Evolutionary conservation across 345 rosid species (phyloP).

Genomic region (Eucalyptus polyanthemos): DNA sequence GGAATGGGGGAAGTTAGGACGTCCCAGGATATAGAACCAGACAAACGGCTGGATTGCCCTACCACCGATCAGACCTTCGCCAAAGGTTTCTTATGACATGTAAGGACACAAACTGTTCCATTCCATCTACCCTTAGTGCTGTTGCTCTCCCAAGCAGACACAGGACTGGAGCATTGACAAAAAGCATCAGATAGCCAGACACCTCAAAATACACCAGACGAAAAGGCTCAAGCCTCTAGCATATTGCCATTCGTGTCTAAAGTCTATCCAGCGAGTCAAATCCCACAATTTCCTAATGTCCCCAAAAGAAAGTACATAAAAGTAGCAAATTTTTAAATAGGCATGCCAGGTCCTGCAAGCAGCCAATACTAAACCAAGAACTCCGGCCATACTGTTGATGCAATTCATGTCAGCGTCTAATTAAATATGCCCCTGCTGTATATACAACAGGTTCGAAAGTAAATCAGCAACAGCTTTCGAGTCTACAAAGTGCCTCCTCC

Average conservation of each 20-base stretch:
- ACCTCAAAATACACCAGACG: not conserved
- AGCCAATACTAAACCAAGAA: not conserved
- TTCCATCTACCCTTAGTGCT: not conserved
- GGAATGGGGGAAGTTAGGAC: not conserved
- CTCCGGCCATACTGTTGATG: not conserved
- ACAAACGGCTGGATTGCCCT: not conserved
- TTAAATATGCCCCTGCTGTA: not conserved
- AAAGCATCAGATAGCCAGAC: not conserved
- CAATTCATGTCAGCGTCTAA: not conserved
- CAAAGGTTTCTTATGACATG: not conserved
- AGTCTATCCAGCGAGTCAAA: not conserved
- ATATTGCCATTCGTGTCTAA: not conserved
- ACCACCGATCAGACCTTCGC: not conserved
- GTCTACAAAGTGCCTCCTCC: not conserved
- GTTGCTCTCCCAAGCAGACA: not conserved
- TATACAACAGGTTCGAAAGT: not conserved
- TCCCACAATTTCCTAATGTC: not conserved
- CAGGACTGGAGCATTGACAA: not conserved
- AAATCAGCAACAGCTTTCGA: not conserved
- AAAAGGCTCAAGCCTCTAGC: not conserved
- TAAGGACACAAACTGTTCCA: not conserved
- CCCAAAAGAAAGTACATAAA: not conserved
- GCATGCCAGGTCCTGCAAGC: not conserved
- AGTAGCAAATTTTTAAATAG: not conserved
- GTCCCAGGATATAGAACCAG: not conserved